phyloP scores from a whole-genome alignment of 2,329 filamentous ascomycete species.

The Colletotrichum ledebouriae region DNA sequence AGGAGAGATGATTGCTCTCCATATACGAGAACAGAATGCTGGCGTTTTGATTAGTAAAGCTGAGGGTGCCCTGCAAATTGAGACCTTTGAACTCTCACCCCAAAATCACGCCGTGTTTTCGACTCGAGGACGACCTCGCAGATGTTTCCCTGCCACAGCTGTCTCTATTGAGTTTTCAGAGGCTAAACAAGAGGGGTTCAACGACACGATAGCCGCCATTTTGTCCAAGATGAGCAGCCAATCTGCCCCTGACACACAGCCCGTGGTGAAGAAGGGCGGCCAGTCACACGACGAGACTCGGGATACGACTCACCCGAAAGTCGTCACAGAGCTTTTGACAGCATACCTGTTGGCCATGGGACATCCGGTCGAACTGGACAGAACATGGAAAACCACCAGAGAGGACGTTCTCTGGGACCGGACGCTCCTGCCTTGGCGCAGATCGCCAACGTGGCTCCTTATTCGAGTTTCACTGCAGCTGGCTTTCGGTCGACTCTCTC shows the following conservation, averaged over 20 bases:
- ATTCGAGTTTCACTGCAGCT: slow-evolving; percentile 64
- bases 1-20: slow-evolving; percentile 44
- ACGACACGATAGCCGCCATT: slow-evolving; percentile 41
- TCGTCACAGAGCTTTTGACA: slow-evolving; percentile 64
- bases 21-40: slow-evolving; percentile 53
- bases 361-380: slow-evolving; percentile 35
- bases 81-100: slow-evolving; percentile 53
- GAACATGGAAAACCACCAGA: slow-evolving; percentile 65
- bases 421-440: slow-evolving; percentile 58
- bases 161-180: slow-evolving; percentile 40
- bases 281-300: slow-evolving; percentile 55
- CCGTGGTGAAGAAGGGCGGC: slow-evolving; percentile 53
- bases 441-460: slow-evolving; percentile 68
- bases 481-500: not conserved
- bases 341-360: slow-evolving; percentile 58
- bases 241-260: slow-evolving; percentile 38
- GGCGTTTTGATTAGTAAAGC: slow-evolving; percentile 49
- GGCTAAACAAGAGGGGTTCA: not conserved
- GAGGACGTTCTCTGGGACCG: slow-evolving; percentile 65
- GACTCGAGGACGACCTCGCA: slow-evolving; percentile 48
- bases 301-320: slow-evolving; percentile 62
- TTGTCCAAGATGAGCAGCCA: slow-evolving; percentile 50
- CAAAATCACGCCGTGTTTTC: slow-evolving; percentile 45
- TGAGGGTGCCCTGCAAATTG: slow-evolving; percentile 45
- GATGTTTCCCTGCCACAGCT: slow-evolving; percentile 48